Conservation (phyloP, 2,329 filamentous ascomycete species). For the Exophiala aquamarina region DNA sequence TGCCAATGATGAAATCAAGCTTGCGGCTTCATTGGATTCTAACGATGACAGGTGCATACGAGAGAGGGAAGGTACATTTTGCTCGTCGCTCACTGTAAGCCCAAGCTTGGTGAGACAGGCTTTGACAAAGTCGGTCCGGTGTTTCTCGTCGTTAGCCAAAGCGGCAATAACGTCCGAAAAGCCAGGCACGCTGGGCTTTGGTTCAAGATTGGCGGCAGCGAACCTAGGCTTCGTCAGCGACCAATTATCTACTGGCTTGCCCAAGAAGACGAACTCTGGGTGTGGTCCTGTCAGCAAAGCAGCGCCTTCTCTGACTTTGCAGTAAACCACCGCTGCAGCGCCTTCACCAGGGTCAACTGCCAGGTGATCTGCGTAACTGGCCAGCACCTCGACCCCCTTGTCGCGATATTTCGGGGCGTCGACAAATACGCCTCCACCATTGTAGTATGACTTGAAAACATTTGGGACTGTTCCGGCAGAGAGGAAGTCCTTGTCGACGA, state of each 20-base stretch:
- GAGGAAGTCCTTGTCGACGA: conserved; percentile 63
- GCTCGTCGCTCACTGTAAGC: conserved; percentile 71
- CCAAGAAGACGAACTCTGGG: conserved; percentile 68
- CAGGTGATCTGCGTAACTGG: conserved; percentile 72
- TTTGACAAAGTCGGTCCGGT: conserved; percentile 73
- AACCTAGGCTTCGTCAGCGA: conserved; percentile 60
- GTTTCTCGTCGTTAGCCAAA: conserved; percentile 67
- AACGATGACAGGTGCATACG: conserved; percentile 77
- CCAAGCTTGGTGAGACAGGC: conserved; percentile 78
- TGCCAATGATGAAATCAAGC: conserved; percentile 63
- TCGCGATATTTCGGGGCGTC: conserved; percentile 65
- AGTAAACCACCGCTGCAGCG: conserved; percentile 78
- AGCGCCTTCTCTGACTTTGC: conserved; percentile 76
- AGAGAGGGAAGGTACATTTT: conserved; percentile 75
- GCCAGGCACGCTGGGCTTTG: conserved; percentile 63
- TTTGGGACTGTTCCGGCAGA: conserved; percentile 54
- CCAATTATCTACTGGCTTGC: conserved; percentile 23
- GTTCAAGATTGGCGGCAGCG: conserved; percentile 72
- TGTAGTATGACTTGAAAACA: conserved; percentile 78
- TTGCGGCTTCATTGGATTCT: conserved; percentile 62
- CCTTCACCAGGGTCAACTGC: conserved; percentile 73
- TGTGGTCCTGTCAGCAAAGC: conserved; percentile 84
- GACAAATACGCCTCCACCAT: conserved; percentile 91
- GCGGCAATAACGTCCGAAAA: conserved; percentile 70
- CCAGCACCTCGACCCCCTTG: conserved; percentile 74